phyloP scores from a whole-genome alignment of 257 asterid species.

The Salvia hispanica region DNA sequence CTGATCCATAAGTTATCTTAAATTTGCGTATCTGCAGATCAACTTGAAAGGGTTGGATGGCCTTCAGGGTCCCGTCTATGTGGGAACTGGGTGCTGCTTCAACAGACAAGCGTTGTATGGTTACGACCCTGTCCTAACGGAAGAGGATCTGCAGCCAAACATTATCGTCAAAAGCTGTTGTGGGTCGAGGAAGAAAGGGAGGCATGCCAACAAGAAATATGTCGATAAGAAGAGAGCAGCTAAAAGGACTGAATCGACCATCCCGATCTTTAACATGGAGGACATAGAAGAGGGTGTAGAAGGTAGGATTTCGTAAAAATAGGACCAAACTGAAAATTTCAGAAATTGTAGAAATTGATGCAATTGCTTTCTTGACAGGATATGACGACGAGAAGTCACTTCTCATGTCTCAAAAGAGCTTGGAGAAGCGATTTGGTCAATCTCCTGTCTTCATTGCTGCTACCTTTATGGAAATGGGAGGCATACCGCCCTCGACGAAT shows the following conservation, averaged over 20 bases:
- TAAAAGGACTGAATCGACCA: conserved; percentile 78
- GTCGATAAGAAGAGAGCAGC: conserved; percentile 70
- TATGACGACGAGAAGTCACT: conserved; percentile 66
- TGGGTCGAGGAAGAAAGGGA: conserved; percentile 72
- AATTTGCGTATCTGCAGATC: conserved; percentile 48
- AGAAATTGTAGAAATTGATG: conserved; percentile 16
- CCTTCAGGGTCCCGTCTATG: conserved; percentile 91
- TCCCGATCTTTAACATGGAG: conserved; percentile 79
- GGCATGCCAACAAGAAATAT: conserved; percentile 62
- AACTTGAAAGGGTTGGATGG: conserved; percentile 94
- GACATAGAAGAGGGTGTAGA: conserved; percentile 89
- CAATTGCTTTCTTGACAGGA: conserved; percentile 50
- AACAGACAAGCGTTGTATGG: conserved; percentile 88
- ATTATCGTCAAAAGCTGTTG: conserved; percentile 76
- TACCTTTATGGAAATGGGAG: conserved; percentile 89
- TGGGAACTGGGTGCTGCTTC: conserved; percentile 95
- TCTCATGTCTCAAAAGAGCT: conserved; percentile 90
- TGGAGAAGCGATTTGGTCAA: conserved; percentile 95
- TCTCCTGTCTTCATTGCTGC: conserved; percentile 95
- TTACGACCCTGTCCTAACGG: conserved; percentile 79
- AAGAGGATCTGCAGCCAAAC: conserved; percentile 80
- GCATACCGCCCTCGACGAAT: conserved; percentile 84
- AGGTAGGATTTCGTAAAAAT: conserved; percentile 47
- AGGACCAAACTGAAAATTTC: not conserved
- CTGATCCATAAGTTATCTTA: conserved; percentile 11